Evolutionary conservation across 192 early-diverging fungal genomes (phyloP).

Genomic region (Coemansia sp.): DNA sequence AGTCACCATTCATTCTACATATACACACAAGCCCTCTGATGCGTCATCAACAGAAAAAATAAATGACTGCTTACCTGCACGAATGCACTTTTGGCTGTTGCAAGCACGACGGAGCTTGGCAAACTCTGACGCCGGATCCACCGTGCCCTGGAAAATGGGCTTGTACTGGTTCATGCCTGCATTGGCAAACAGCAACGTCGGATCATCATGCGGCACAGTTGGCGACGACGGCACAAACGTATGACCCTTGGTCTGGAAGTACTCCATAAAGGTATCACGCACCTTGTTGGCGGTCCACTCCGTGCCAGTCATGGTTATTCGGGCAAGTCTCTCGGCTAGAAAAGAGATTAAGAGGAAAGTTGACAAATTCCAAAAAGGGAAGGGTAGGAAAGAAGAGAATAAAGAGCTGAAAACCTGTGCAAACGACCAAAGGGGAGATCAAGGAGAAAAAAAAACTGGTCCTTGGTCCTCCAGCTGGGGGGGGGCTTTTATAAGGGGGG

Average conservation of each 20-base stretch:
- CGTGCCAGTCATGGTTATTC: no score
- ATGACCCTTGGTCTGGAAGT: slow-evolving; percentile 68
- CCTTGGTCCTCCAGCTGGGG: no score
- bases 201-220: slow-evolving; percentile 92
- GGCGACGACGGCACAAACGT: slow-evolving; percentile 79
- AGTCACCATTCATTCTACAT: not conserved
- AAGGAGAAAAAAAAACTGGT: no score
- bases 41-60: not conserved
- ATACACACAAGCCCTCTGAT: not conserved
- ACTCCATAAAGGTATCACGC: slow-evolving; percentile 84
- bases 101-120: slow-evolving; percentile 86
- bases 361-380: no score
- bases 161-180: slow-evolving; percentile 99
- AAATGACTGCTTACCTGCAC: slow-evolving; percentile 79
- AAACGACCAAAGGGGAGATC: no score
- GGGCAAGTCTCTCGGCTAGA: no score
- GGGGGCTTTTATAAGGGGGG: no score
- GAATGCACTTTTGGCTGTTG: slow-evolving; percentile 98
- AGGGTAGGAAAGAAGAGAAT: no score
- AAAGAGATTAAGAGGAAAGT: no score
- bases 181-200: slow-evolving; percentile 93
- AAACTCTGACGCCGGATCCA: slow-evolving; percentile 88
- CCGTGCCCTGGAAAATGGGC: slow-evolving; percentile 92
- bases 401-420: no score
- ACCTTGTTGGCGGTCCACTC: slow-evolving; percentile 77